Evolutionary conservation across 495 filamentous ascomycete species (phyloP).

Genomic region (Xylaria castorea): DNA sequence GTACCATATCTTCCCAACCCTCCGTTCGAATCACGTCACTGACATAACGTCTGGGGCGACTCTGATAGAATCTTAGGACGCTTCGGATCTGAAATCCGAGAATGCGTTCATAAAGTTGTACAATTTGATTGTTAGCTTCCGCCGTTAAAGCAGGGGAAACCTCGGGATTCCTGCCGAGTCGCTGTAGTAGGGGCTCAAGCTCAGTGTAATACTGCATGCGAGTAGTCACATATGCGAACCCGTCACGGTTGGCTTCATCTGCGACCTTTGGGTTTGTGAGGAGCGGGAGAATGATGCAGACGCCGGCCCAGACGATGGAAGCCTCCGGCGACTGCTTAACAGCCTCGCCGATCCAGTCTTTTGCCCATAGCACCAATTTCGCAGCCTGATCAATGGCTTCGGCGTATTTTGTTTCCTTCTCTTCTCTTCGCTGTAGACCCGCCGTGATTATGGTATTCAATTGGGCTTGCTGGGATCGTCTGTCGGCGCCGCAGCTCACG

Average conservation of each 20-base stretch:
- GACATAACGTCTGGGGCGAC: not conserved
- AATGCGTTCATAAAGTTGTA: slow-evolving; percentile 36
- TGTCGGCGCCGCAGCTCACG: not conserved
- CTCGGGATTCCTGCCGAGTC: slow-evolving; percentile 23
- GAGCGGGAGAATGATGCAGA: slow-evolving; percentile 38
- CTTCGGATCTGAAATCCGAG: slow-evolving; percentile 39
- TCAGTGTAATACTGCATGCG: slow-evolving; percentile 36
- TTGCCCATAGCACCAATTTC: slow-evolving; percentile 25
- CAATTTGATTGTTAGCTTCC: slow-evolving; percentile 22
- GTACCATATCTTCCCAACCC: slow-evolving; percentile 17
- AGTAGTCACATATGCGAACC: slow-evolving; percentile 37
- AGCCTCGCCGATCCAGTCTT: slow-evolving; percentile 32
- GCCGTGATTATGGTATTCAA: slow-evolving; percentile 24
- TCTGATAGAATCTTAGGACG: slow-evolving; percentile 36
- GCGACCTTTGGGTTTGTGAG: slow-evolving; percentile 36
- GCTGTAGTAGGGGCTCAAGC: slow-evolving; percentile 26
- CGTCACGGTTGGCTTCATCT: slow-evolving; percentile 34
- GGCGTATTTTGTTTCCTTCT: slow-evolving; percentile 26
- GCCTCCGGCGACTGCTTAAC: slow-evolving; percentile 36
- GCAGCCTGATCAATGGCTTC: slow-evolving; percentile 31
- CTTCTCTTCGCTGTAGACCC: slow-evolving; percentile 27
- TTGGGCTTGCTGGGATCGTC: slow-evolving; percentile 4
- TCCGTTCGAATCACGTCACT: not conserved
- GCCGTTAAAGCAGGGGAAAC: slow-evolving; percentile 2
- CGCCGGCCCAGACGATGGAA: slow-evolving; percentile 36